Evolutionary conservation across 164 flowering plant species (phyloP).

Genomic region (Malania oleifera): DNA sequence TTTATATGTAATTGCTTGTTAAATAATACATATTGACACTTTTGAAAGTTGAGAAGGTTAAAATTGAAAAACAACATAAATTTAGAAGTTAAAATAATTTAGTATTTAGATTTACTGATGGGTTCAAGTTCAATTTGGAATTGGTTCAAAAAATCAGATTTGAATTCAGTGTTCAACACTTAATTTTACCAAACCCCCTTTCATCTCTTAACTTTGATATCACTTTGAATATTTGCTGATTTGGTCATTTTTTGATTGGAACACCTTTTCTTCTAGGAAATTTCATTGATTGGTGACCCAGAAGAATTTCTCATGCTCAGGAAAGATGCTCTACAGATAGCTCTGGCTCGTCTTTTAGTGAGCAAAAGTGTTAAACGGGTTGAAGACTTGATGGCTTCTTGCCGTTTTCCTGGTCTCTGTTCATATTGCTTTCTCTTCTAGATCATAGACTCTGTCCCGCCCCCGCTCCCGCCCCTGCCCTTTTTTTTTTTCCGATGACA

Average conservation of each 20-base stretch:
- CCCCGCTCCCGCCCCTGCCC: no score
- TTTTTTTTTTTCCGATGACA: neutral
- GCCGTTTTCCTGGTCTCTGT: conserved; percentile 48
- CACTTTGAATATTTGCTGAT: neutral
- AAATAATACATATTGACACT: no score
- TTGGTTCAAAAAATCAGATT: no score
- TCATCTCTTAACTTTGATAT: neutral
- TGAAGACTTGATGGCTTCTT: conserved; percentile 42
- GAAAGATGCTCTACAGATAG: conserved; percentile 47
- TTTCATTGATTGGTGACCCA: conserved; percentile 56
- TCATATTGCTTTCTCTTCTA: neutral
- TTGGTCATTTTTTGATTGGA: neutral
- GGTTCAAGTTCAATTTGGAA: no score
- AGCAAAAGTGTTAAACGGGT: conserved; percentile 49
- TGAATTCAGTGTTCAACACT: no score
- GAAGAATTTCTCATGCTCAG: conserved; percentile 58
- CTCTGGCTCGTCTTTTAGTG: conserved; percentile 51
- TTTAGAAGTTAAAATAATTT: no score
- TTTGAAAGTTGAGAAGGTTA: no score
- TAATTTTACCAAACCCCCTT: no score
- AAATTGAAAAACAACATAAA: no score
- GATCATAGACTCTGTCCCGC: neutral
- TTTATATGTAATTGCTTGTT: no score
- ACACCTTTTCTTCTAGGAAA: conserved; percentile 36
- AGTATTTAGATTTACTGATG: no score